Evolutionary conservation across 257 asterid species (phyloP).

Genomic region (Henckelia pumila): DNA sequence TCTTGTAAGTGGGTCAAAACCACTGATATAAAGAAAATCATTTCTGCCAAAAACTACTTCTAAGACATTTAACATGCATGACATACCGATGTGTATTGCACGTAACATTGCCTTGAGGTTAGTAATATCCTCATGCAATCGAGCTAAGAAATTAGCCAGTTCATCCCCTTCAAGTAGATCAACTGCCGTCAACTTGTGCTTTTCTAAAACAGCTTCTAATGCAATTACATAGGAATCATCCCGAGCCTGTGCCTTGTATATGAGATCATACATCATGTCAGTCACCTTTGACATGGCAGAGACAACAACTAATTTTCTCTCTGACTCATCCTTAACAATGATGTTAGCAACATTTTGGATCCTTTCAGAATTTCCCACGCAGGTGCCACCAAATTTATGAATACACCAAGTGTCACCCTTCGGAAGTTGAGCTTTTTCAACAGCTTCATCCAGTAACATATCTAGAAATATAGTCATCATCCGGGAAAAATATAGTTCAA

Average conservation of each 20-base stretch:
- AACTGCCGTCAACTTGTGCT: slow-evolving; percentile 70
- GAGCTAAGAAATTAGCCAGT: slow-evolving; percentile 56
- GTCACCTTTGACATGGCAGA: slow-evolving; percentile 99
- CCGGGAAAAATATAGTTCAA: slow-evolving; percentile 10
- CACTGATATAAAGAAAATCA: not conserved
- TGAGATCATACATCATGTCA: slow-evolving; percentile 94
- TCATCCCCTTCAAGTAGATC: slow-evolving; percentile 84
- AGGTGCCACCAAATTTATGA: slow-evolving; percentile 97
- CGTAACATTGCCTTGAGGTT: slow-evolving; percentile 93
- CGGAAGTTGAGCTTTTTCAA: slow-evolving; percentile 55
- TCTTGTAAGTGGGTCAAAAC: not conserved
- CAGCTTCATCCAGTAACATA: slow-evolving; percentile 46
- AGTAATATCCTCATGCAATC: slow-evolving; percentile 64
- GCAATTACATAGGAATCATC: slow-evolving; percentile 66
- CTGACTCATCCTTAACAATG: slow-evolving; percentile 64
- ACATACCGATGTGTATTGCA: slow-evolving; percentile 84
- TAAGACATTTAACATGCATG: not conserved
- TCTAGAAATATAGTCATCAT: slow-evolving; percentile 33
- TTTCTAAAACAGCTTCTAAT: slow-evolving; percentile 74
- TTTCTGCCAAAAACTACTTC: not conserved
- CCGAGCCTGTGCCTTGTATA: slow-evolving; percentile 74
- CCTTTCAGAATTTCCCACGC: slow-evolving; percentile 91
- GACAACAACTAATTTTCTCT: slow-evolving; percentile 81
- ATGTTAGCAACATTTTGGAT: slow-evolving; percentile 79
- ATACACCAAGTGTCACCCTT: slow-evolving; percentile 89